Conservation (phyloP, 441 rosid genomes). For the Isatis lusitanica region DNA sequence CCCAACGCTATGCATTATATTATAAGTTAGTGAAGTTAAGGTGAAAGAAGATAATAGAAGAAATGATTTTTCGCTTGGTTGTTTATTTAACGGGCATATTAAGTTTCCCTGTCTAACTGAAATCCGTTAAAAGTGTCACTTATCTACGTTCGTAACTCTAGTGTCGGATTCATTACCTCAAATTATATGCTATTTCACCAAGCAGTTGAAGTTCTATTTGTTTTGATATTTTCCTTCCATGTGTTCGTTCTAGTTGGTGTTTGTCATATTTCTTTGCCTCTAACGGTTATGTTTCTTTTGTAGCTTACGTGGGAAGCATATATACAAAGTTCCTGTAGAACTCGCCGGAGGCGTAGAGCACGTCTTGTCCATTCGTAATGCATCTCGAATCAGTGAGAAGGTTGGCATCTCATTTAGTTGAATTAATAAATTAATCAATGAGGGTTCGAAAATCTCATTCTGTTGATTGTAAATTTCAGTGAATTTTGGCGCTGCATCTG, state of each 20-base stretch:
- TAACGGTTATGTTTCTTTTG: conserved; percentile 11
- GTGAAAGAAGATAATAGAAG: conserved; percentile 5
- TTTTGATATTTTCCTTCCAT: conserved; percentile 15
- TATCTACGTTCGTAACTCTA: background rate
- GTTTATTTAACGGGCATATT: background rate
- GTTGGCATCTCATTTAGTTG: conserved; percentile 39
- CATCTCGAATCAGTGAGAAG: conserved; percentile 62
- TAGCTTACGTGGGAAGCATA: conserved; percentile 90
- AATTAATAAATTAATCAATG: conserved; percentile 5
- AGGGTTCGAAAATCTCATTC: conserved; percentile 5
- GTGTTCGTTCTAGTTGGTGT: conserved; percentile 17
- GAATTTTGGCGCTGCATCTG: conserved; percentile 13
- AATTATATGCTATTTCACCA: conserved; percentile 16
- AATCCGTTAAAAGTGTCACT: conserved; percentile 11
- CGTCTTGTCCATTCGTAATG: conserved; percentile 77
- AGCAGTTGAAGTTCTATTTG: conserved; percentile 12
- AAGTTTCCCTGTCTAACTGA: conserved; percentile 1
- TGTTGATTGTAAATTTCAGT: background rate
- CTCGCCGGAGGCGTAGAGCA: conserved; percentile 71
- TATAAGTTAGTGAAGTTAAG: background rate
- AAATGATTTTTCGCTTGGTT: conserved; percentile 4
- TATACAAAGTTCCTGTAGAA: conserved; percentile 68
- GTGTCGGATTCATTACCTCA: background rate
- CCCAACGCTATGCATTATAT: background rate
- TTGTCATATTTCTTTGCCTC: conserved; percentile 14